These are phyloP conservation scores for Chrysochromulina parva DNA, from an alignment of 78 protist genomes.

Conservation along the genomic window DNA sequence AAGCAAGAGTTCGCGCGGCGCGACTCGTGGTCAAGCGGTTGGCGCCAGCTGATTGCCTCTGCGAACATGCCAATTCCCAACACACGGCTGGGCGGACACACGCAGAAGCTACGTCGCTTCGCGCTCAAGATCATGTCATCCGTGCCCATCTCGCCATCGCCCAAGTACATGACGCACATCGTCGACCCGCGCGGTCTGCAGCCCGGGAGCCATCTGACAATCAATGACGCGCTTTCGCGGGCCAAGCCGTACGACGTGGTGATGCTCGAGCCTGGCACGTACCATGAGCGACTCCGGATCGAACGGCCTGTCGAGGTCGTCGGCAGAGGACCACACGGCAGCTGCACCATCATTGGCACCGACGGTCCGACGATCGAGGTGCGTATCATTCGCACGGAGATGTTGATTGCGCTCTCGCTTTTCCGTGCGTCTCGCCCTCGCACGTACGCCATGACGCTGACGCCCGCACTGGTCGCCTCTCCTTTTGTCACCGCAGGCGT, in stretches of 20 bases:
- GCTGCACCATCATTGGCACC: not conserved
- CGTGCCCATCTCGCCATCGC: not conserved
- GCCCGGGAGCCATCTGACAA: not conserved
- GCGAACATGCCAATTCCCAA: not conserved
- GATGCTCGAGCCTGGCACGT: not conserved
- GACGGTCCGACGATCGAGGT: not conserved
- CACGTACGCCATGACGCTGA: no score
- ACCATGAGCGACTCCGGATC: not conserved
- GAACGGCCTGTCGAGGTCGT: not conserved
- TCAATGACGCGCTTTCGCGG: not conserved
- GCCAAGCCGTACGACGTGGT: not conserved
- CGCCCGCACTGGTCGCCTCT: not conserved
- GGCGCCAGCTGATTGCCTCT: not conserved
- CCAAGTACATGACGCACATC: not conserved
- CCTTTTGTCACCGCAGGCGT: not conserved
- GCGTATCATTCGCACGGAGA: no score
- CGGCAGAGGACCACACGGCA: not conserved
- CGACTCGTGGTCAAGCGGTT: not conserved
- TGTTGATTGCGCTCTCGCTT: no score
- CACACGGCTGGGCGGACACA: not conserved
- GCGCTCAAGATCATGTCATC: not conserved
- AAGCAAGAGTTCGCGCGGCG: not conserved
- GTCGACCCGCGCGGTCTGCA: not conserved
- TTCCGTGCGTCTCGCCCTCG: no score
- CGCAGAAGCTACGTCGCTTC: conserved; percentile 3